phyloP scores from a whole-genome alignment of 768 basidiomycete genomes.

The Guyanaporus albipodus region DNA sequence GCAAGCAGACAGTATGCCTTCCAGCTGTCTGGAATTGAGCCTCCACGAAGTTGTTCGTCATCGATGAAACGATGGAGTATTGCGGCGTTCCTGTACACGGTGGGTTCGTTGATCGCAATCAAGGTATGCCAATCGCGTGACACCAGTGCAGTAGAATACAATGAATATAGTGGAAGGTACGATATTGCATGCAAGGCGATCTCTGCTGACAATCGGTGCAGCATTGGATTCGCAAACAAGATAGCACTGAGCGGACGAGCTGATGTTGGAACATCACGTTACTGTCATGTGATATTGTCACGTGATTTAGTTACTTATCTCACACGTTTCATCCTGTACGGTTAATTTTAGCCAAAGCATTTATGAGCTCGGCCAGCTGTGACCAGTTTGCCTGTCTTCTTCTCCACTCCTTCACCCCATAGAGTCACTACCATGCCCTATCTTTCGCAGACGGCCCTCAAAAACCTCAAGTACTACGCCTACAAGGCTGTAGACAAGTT shows the following conservation, averaged over 20 bases:
- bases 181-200: slow-evolving; percentile 47
- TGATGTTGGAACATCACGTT: slow-evolving; percentile 5
- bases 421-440: slow-evolving; percentile 57
- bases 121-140: slow-evolving; percentile 49
- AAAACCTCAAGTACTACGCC: slow-evolving; percentile 71
- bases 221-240: slow-evolving; percentile 30
- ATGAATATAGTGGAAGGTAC: slow-evolving; percentile 44
- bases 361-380: too few relatives aligned
- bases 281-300: neutral
- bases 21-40: slow-evolving; percentile 44
- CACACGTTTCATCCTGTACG: neutral
- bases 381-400: too few relatives aligned
- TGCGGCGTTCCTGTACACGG: slow-evolving; percentile 59
- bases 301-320: neutral
- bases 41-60: slow-evolving; percentile 29
- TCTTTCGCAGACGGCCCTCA: slow-evolving; percentile 61
- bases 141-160: slow-evolving; percentile 35
- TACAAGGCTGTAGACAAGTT: slow-evolving; percentile 84
- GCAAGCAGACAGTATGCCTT: slow-evolving; percentile 50
- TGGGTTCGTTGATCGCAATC: slow-evolving; percentile 41
- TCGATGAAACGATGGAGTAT: slow-evolving; percentile 45
- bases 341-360: neutral
- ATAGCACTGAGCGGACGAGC: neutral
- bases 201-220: slow-evolving; percentile 54
- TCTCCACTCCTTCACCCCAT: too few relatives aligned